Percentiles rank a stretch among this genome's conserved stretches.
These are phyloP conservation scores for Trifolium fragiferum DNA, from an alignment of 306 rosid species.

Conservation along the genomic window DNA sequence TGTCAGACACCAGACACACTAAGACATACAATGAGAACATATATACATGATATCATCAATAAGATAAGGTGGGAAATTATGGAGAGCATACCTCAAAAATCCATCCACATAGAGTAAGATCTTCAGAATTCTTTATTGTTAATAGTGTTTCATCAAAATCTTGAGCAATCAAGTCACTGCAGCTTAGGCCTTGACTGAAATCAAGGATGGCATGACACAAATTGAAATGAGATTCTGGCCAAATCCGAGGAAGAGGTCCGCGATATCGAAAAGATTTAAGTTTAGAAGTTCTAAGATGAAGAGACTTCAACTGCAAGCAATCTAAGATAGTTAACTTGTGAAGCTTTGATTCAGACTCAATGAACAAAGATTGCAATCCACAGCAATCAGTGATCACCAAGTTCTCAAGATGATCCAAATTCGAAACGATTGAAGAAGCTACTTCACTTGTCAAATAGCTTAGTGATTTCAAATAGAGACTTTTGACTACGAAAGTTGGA, in stretches of 20 bases:
- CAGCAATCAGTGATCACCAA: conserved; percentile 65
- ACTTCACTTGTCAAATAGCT: conserved; percentile 45
- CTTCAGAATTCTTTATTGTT: conserved; percentile 69
- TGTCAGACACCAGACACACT: background rate
- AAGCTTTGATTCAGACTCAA: conserved; percentile 63
- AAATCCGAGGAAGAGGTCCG: conserved; percentile 64
- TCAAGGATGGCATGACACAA: conserved; percentile 69
- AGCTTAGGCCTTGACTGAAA: conserved; percentile 62
- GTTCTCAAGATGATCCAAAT: conserved; percentile 58
- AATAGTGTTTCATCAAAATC: conserved; percentile 69
- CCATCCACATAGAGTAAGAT: conserved; percentile 74
- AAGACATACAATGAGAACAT: background rate
- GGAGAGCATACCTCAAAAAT: conserved; percentile 65
- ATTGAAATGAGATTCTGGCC: conserved; percentile 70
- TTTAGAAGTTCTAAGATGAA: conserved; percentile 60
- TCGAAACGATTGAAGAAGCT: conserved; percentile 61
- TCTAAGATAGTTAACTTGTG: conserved; percentile 58
- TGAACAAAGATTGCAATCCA: conserved; percentile 58
- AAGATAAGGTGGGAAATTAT: background rate
- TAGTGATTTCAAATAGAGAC: conserved; percentile 65
- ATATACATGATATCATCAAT: background rate
- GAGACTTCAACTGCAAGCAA: conserved; percentile 61
- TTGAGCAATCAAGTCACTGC: conserved; percentile 42
- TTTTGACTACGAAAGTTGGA: conserved; percentile 57
- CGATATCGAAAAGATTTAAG: conserved; percentile 57